Percentiles rank a stretch among this genome's conserved stretches.
These are phyloP conservation scores for Blastomyces emzantsi DNA, from an alignment of 2,329 filamentous ascomycete species.

Conservation along the genomic window DNA sequence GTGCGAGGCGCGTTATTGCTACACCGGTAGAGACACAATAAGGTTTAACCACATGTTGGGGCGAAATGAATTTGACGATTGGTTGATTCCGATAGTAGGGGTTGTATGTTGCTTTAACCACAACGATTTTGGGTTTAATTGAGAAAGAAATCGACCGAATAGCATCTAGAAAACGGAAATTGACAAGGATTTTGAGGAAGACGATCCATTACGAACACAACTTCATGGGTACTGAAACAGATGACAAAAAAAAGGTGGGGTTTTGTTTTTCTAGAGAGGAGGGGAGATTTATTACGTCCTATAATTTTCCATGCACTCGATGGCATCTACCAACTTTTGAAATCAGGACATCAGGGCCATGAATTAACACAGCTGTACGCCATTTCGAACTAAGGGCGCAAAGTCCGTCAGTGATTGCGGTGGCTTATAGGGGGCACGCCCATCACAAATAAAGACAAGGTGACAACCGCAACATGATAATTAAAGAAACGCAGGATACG, in stretches of 20 bases:
- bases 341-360: slow-evolving; percentile 4
- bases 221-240: not conserved
- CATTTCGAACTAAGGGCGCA: slow-evolving; percentile 20
- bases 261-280: not conserved
- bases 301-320: not conserved
- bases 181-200: not conserved
- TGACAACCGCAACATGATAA: not conserved
- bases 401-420: not conserved
- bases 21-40: not conserved
- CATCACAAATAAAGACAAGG: not conserved
- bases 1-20: not conserved
- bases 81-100: not conserved
- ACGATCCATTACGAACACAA: not conserved
- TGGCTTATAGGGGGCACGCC: not conserved
- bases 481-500: not conserved
- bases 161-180: not conserved
- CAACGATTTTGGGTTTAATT: not conserved
- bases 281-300: not conserved
- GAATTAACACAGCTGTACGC: slow-evolving; percentile 19
- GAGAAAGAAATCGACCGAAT: not conserved
- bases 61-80: not conserved
- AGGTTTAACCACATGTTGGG: not conserved
- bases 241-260: not conserved
- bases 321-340: not conserved
- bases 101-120: not conserved